Base-by-base conservation (phyloP, 2,329 filamentous ascomycete species). In the Zasmidium citrigriseum region DNA sequence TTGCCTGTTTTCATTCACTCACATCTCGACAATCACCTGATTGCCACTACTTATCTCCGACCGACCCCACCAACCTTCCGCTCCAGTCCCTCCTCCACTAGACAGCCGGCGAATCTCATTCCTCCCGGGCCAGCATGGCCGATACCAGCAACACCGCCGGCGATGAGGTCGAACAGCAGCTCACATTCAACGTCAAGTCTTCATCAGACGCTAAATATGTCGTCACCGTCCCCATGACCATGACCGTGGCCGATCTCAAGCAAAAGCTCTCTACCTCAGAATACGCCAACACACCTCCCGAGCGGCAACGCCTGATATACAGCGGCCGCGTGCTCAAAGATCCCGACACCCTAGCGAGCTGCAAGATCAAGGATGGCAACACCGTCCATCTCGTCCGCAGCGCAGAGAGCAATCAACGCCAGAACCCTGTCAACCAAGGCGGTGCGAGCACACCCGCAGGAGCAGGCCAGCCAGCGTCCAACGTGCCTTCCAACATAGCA, bases 111-210 rank as follows among this genome's bases (percentile, higher is more conserved):
- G 34, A 41, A n/a, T 9, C 34, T 9, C 47, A 52, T 46, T 41
- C 11, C 44, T 23, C 51, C 21, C 41, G 21, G 52, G 23, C 47
- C 52, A 63, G 57, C 70, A 90, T 90, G 87, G 83, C 88, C 72
- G 88, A 90, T 75, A 62, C 47, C 52, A 66, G 59, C 57, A 53
- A 54, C 41, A 62, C 57, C 34, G 18, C 34, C 34, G 90, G 89
- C 85, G 74, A 80, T 56, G 83, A 86, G 69, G 59, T 59, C 52
- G 90, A 93, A 71, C 79, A 87, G 70, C 87, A 93, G 70, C 80
- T 99, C 78, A 96, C 90, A 75, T 98, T 99, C 85, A 95, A 92
- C 79, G 88, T 99, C 77, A 99, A 98, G 82, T 90, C 91, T n/a
- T 93, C 91, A n/a, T 89, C 88, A 68, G 93, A 97, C 73, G 87